A percentile compares a stretch with the other conserved stretches of the same genome.
phyloP scores from a whole-genome alignment of 2,329 filamentous ascomycete genomes.

The Macrophomina tecta region DNA sequence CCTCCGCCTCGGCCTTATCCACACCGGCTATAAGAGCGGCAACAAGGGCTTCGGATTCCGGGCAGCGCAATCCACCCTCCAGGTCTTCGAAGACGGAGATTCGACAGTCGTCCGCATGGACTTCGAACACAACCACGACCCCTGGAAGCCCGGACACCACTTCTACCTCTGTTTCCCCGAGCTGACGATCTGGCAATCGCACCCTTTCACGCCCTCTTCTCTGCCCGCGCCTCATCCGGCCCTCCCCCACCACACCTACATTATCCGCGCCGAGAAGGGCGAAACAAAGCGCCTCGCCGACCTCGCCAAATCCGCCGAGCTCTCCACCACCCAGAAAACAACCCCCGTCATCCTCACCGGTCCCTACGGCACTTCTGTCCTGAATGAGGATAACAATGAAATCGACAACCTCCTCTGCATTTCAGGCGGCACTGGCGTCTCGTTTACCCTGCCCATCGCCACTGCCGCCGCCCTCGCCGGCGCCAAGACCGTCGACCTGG shows the following conservation, averaged over 20 bases:
- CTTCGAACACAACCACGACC: conserved; percentile 64
- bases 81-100: conserved; percentile 58
- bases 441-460: conserved; percentile 45
- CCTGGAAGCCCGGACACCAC: conserved; percentile 72
- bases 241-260: conserved; percentile 41
- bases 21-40: conserved; percentile 60
- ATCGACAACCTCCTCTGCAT: conserved; percentile 43
- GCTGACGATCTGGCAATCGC: conserved; percentile 72
- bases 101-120: conserved; percentile 67
- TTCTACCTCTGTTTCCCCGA: conserved; percentile 74
- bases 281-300: conserved; percentile 43
- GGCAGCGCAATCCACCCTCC: conserved; percentile 58
- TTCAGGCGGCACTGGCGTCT: conserved; percentile 46
- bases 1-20: conserved; percentile 64
- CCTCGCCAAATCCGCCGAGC: conserved; percentile 32
- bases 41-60: conserved; percentile 59
- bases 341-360: conserved; percentile 43
- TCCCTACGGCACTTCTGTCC: conserved; percentile 42
- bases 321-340: conserved; percentile 28
- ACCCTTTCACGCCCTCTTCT: conserved; percentile 71
- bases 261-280: conserved; percentile 43
- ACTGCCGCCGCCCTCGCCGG: conserved; percentile 37
- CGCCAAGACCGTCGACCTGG: conserved; percentile 38
- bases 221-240: conserved; percentile 51
- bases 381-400: conserved; percentile 30